These are phyloP conservation scores for Candida pseudoglaebosa DNA, from an alignment of 805 yeast species.

Conservation along the genomic window DNA sequence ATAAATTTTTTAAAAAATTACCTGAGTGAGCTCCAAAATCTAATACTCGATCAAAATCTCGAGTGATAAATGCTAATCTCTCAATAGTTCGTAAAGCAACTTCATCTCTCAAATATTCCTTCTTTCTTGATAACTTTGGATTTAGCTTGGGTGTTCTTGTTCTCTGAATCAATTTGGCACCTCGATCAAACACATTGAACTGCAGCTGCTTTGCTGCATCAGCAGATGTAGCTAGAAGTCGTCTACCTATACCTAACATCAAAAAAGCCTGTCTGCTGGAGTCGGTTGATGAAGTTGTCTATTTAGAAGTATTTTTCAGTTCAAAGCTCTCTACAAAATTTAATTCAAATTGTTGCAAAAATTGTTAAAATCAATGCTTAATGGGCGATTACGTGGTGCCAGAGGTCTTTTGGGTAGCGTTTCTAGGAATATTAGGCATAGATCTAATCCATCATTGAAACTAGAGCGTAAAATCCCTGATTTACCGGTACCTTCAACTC, in stretches of 20 bases:
- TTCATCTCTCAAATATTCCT: constrained; percentile 72
- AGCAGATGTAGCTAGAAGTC: constrained; percentile 25
- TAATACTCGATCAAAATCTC: constrained; percentile 55
- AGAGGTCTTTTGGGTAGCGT: too few species aligned
- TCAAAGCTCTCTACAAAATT: background rate
- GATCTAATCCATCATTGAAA: too few species aligned
- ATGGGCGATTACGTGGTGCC: too few species aligned
- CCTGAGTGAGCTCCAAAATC: constrained; percentile 79
- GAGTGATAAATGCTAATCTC: constrained; percentile 66
- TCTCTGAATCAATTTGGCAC: constrained; percentile 58
- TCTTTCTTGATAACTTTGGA: constrained; percentile 46
- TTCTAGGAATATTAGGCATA: too few species aligned
- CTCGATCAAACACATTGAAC: constrained; percentile 54
- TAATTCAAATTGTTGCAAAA: background rate
- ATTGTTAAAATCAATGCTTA: background rate
- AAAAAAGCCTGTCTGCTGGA: too few species aligned
- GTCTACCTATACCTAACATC: background rate
- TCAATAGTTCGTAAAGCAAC: constrained; percentile 71
- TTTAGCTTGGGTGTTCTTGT: constrained; percentile 44
- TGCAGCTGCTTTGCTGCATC: constrained; percentile 22
- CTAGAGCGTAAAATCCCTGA: too few species aligned
- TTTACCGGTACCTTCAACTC: background rate
- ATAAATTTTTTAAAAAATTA: constrained; percentile 45
- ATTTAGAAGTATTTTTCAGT: background rate
- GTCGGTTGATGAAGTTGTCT: too few species aligned